Base-by-base conservation (phyloP, 805 yeast genomes). In the Nakazawaea molendinolei region DNA sequence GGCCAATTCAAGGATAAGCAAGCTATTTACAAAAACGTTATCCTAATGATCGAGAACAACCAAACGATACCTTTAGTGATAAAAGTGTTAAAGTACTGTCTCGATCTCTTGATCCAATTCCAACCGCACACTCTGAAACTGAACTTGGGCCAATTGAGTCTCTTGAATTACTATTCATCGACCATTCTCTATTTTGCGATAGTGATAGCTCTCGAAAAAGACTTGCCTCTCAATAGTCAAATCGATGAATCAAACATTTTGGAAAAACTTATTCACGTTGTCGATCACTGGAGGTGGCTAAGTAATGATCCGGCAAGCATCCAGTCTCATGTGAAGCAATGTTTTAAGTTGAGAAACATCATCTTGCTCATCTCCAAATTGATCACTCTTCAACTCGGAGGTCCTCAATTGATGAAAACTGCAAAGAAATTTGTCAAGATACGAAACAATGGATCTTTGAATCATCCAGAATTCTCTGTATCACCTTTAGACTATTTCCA, bases 401-500 rank as follows among this genome's bases (percentile, higher is more conserved):
- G 65, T 42, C 42, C 60, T 1, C 43, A 54, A 0, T 51, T 61
- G 2, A 49, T 74, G 17, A 45, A 53, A 12, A 42, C 56, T 13
- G 64, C 77, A 6, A 76, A 79, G 46, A 50, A 56, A 3, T 73
- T 63, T 44, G 55, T 80, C 16, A 53, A 62, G 21, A 47, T 58
- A 21, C 62, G 61, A 29, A 49, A 42, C 21, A 26, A 49, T 16
- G n/a, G 19, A 20, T n/a, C n/a, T n/a, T n/a, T n/a, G n/a, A n/a
- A n/a, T n/a, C n/a, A n/a, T n/a, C n/a, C n/a, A n/a, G 35, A 51
- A 33, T 58, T 69, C 33, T 57, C 66, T 0, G 79, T 89, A 8
- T 78, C 95, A 1, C 95, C 95, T 0, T 56, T 85, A n/a, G 95
- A 89, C 45, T 90, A 85, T 51, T 79, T 76, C 49, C 76, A 83